These are phyloP conservation scores for Torrubiellomyces zombiae DNA, from an alignment of 2,329 filamentous ascomycete species.

Conservation along the genomic window DNA sequence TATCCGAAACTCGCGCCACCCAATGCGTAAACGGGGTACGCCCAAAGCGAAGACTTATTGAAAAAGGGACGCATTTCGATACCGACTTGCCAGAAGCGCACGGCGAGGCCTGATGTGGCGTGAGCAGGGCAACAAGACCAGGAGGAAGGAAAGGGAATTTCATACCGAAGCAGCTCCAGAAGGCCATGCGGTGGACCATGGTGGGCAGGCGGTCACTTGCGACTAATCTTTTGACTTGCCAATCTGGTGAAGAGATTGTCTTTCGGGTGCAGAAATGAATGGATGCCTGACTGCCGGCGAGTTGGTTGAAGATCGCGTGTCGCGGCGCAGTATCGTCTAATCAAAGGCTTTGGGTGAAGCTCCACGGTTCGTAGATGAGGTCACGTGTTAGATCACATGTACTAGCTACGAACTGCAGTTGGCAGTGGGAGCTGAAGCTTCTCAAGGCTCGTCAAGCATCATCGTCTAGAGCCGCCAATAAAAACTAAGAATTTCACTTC, in stretches of 20 bases:
- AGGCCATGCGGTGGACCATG: conserved; percentile 52
- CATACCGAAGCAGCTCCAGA: conserved; percentile 87
- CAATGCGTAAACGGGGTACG: conserved; percentile 75
- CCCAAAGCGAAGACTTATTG: conserved; percentile 69
- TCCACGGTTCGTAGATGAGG: conserved; percentile 7
- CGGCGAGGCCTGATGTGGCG: conserved; percentile 56
- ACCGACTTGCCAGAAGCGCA: conserved; percentile 90
- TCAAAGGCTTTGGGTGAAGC: no score
- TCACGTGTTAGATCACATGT: conserved; percentile 5
- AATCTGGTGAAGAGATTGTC: no score
- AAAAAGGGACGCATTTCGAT: conserved; percentile 97
- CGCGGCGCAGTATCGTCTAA: no score
- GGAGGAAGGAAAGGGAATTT: conserved; percentile 10
- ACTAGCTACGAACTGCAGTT: neutral
- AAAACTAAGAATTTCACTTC: no score
- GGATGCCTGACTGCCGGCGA: no score
- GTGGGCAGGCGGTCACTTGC: conserved; percentile 16
- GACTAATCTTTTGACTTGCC: no score
- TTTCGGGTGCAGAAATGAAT: no score
- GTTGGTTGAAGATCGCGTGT: no score
- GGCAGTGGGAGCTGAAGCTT: no score
- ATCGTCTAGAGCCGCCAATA: no score
- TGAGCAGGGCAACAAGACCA: neutral
- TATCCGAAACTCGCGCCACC: conserved; percentile 88
- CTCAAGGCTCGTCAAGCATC: no score